Conservation (phyloP, 148 eudicot genomes). For the Rhododendron williamsianum region DNA sequence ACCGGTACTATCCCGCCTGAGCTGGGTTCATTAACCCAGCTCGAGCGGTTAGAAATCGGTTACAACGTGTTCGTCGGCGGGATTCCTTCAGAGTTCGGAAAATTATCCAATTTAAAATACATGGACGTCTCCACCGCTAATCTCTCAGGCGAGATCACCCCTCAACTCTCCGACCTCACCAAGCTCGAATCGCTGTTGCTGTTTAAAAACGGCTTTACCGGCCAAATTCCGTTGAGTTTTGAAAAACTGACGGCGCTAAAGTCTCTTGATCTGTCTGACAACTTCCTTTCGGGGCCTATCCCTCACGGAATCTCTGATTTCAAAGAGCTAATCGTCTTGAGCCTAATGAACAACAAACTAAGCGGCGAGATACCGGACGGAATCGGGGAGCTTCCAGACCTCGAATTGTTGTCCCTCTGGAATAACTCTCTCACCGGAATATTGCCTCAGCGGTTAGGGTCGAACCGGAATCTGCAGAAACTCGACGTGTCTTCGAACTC, state of each 20-base stretch:
- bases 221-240: slow-evolving; percentile 54
- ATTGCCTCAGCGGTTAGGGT: slow-evolving; percentile 61
- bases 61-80: slow-evolving; percentile 46
- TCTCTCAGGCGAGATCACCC: slow-evolving; percentile 57
- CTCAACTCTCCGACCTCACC: slow-evolving; percentile 47
- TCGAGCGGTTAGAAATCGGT: slow-evolving; percentile 64
- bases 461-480: slow-evolving; percentile 40
- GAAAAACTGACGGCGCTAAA: slow-evolving; percentile 29
- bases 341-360: slow-evolving; percentile 48
- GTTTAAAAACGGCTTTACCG: slow-evolving; percentile 51
- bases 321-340: slow-evolving; percentile 38
- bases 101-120: slow-evolving; percentile 46
- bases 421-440: slow-evolving; percentile 68
- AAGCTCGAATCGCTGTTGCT: slow-evolving; percentile 44
- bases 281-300: slow-evolving; percentile 55
- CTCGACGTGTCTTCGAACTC: slow-evolving; percentile 80
- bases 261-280: slow-evolving; percentile 63
- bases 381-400: slow-evolving; percentile 52
- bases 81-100: slow-evolving; percentile 45
- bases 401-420: slow-evolving; percentile 57
- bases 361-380: slow-evolving; percentile 65
- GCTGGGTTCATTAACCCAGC: slow-evolving; percentile 34
- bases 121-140: slow-evolving; percentile 55
- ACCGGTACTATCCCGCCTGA: slow-evolving; percentile 57
- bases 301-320: slow-evolving; percentile 44